Evolutionary conservation across 2,329 filamentous ascomycete species (phyloP).

Genomic region (Nemania abortiva): DNA sequence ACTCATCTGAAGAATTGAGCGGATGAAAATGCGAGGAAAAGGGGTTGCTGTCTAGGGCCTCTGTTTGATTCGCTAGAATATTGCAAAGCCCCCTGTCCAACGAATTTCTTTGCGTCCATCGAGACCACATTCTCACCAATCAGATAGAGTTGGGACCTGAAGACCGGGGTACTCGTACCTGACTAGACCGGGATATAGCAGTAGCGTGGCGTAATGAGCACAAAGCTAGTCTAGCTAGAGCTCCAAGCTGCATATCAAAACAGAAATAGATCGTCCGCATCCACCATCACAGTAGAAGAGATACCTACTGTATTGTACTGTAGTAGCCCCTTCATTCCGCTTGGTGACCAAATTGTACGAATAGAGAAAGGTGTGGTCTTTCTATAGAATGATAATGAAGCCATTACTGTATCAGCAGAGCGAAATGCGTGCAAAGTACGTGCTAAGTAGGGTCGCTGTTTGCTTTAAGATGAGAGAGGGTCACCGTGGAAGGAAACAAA

Average conservation of each 20-base stretch:
- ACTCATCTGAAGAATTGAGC: neutral
- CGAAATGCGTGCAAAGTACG: neutral
- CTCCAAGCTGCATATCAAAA: conserved; percentile 29
- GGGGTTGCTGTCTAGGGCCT: conserved; percentile 27
- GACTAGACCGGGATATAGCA: conserved; percentile 7
- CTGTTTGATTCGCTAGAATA: conserved; percentile 22
- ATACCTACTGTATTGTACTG: too few relatives aligned
- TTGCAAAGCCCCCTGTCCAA: conserved; percentile 8
- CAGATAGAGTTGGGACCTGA: conserved; percentile 29
- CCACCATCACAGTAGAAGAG: neutral
- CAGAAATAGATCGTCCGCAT: conserved; percentile 33
- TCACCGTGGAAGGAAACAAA: conserved; percentile 11
- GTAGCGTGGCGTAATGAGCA: neutral
- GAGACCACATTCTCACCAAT: conserved; percentile 21
- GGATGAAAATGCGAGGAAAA: conserved; percentile 31
- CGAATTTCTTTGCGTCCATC: conserved; percentile 27
- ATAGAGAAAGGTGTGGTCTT: conserved; percentile 22
- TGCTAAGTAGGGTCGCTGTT: neutral
- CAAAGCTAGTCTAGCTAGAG: conserved; percentile 15
- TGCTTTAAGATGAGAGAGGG: conserved; percentile 1
- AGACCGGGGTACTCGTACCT: conserved; percentile 26
- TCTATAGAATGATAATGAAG: conserved; percentile 10
- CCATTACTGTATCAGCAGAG: conserved; percentile 9
- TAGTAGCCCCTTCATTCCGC: conserved; percentile 1
- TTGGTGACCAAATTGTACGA: neutral